Base-by-base conservation (phyloP, 768 basidiomycete genomes). In the Lentinula sp. region DNA sequence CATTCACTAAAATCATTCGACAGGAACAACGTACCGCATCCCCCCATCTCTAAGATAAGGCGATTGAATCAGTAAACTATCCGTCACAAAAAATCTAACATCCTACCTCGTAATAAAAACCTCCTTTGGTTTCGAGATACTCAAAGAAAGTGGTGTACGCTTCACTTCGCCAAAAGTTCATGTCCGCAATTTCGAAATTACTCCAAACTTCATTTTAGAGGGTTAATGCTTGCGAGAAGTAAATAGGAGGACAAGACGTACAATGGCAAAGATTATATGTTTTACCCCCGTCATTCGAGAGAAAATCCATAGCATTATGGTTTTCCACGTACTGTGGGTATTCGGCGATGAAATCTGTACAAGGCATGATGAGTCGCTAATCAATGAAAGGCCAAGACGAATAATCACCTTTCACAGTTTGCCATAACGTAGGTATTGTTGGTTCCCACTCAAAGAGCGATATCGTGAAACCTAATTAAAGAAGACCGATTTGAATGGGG, bases 111-210 rank as follows among this genome's bases (percentile, higher is more conserved):
- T 94, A 95, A 75, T 95, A 95, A 73, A 95, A 94, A 4, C 94
- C 94, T 42, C 94, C 94, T 51, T 84, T 83, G 1, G 80, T 73
- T 65, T 96, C 95, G 37, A 96, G 81, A 70, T 83, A 82, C 33
- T 91, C 84, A 67, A 96, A 96, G 76, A 88, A 95, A 52, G 84
- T 81, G 66, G 83, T 81, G 73, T 97, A 98, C 0, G 91, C 88
- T 65, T 92, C 86, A 1, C 82, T 78, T 60, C 93, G 78, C 91
- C 93, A 96, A 70, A 96, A 91, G 65, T 92, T 86, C 79, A 97
- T 85, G 67, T 88, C 85, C 3, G 85, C 93, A 62, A 98, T 96
- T 73, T 95, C 93, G 67, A 95, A 95, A 71, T 94, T 95, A 66
- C 85, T 90, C 91, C 91, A 94, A 73, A 86, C 89, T 91, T 57